Conservation (phyloP, 2,329 filamentous ascomycete species). For the Trichoderma sp. region DNA sequence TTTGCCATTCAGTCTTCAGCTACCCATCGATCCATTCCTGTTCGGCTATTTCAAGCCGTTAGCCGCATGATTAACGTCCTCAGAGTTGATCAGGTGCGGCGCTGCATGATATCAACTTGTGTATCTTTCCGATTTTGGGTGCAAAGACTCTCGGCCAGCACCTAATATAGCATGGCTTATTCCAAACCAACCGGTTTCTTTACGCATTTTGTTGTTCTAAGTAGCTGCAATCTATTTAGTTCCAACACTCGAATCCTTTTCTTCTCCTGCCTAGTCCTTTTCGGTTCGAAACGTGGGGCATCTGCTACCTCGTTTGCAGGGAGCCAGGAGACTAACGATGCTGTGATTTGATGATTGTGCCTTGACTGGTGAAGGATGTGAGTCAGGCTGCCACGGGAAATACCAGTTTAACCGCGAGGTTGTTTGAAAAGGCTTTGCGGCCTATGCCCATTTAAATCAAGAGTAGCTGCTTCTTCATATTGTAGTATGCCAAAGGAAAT, state of each 20-base stretch:
- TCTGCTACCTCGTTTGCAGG: neutral
- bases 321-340: neutral
- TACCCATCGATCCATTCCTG: neutral
- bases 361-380: neutral
- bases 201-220: neutral
- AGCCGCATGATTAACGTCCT: neutral
- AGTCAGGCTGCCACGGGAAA: neutral
- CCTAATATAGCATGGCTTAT: neutral
- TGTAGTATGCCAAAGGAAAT: neutral
- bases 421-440: neutral
- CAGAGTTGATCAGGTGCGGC: constrained; percentile 3
- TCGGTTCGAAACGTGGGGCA: neutral
- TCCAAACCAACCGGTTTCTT: neutral
- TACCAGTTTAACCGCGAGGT: neutral
- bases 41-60: neutral
- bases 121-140: neutral
- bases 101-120: neutral
- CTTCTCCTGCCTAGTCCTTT: neutral
- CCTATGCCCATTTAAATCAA: neutral
- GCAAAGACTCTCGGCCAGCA: neutral
- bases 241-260: neutral
- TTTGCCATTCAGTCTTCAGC: neutral
- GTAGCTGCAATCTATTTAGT: neutral
- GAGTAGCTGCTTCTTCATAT: neutral
- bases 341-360: neutral